Evolutionary conservation across 768 basidiomycete species (phyloP), one percentile per base, ranked within the genome.

Genomic region (Mycena sanguinolenta): DNA sequence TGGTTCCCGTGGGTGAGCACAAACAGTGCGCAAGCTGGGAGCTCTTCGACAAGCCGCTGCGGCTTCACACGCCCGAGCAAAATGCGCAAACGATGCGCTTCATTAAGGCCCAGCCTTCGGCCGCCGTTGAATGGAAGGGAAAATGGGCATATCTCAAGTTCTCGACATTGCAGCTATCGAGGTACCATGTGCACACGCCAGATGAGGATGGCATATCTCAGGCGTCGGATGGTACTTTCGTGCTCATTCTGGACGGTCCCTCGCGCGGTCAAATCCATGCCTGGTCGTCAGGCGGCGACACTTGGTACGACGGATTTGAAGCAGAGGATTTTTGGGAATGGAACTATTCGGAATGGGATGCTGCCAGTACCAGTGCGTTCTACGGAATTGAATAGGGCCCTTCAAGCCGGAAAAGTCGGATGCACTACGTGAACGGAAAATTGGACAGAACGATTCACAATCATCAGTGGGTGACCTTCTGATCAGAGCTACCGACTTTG

Each of bases 301-400:
- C 4, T 54, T 70, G 69, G 69, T 70, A 70, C 25, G 69, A 54
- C 19, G 69, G 69, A 21, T 65, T 52, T 25, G 69, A 70, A 32
- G 69, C 63, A 1, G 69, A 70, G 3, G 58, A 9, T 10, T 60
- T 63, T 13, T 70, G 69, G 69, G 49, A 64, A 7, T 64, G 69
- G 63, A 46, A 60, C 25, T 70, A 70, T 63, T 12, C n/a, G 25
- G 63, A 70, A 38, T 70, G 69, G 69, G 58, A 65, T 44, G 36
- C 36, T 38, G 36, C 36, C 8, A 38, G 36, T 38, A 42, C 42
- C 8, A n/a, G n/a, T n/a, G n/a, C n/a, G n/a, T n/a, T n/a, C n/a
- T n/a, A n/a, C n/a, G n/a, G n/a, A n/a, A n/a, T n/a, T n/a, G n/a
- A n/a, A n/a, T n/a, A n/a, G n/a, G 58, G n/a, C n/a, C n/a, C n/a